Conservation (phyloP, 257 asterid species). For the Primulina eburnea region DNA sequence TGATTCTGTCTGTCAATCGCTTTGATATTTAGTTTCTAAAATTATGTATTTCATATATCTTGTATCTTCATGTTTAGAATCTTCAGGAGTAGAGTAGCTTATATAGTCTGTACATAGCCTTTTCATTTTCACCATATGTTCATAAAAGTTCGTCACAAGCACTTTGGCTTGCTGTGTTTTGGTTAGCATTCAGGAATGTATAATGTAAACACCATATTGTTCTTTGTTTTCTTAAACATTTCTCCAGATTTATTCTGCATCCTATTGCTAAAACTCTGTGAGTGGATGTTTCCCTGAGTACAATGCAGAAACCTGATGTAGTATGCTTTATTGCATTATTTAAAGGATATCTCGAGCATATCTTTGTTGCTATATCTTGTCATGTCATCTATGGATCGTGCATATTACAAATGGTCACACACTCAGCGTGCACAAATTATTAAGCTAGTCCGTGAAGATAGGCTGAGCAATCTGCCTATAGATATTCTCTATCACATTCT, state of each 20-base stretch:
- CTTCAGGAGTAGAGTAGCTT: background rate
- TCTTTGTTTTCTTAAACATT: background rate
- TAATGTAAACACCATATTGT: background rate
- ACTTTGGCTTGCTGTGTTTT: background rate
- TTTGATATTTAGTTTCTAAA: background rate
- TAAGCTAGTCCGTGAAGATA: conserved; percentile 8
- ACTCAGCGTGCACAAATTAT: background rate
- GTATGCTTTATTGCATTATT: conserved; percentile 11
- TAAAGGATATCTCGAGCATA: background rate
- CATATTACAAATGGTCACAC: background rate
- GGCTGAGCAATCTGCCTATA: conserved; percentile 21
- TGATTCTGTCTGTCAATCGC: background rate
- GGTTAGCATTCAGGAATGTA: background rate
- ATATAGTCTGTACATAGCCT: background rate
- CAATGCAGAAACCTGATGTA: conserved; percentile 33
- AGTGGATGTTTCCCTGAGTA: background rate
- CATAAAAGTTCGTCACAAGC: background rate
- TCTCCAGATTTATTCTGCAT: background rate
- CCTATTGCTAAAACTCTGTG: background rate
- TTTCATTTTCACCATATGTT: background rate
- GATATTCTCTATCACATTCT: conserved; percentile 20
- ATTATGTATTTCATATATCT: too few species aligned
- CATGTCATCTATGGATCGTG: conserved; percentile 5
- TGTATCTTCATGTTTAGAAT: too few species aligned
- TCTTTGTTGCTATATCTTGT: conserved; percentile 12